A percentile compares a stretch with the other conserved stretches of the same genome.
These are phyloP conservation scores for Debaryomyces castellii DNA, from an alignment of 805 yeast genomes.

Conservation along the genomic window DNA sequence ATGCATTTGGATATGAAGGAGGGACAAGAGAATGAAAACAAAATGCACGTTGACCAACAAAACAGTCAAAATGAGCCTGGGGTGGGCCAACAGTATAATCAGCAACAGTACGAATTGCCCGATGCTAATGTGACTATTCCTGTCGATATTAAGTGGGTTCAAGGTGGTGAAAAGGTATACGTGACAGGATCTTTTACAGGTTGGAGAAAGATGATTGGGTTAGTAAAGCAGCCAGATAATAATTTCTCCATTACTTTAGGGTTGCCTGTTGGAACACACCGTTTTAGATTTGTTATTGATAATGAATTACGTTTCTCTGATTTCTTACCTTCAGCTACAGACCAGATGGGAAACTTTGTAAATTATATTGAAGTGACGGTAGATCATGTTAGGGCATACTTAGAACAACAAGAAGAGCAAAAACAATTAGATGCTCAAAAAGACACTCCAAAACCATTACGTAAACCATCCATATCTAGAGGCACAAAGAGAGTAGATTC, in stretches of 20 bases:
- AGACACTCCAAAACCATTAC: slow-evolving; percentile 12
- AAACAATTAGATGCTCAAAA: slow-evolving; percentile 9
- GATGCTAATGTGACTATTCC: slow-evolving; percentile 41
- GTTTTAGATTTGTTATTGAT: slow-evolving; percentile 91
- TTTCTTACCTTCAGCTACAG: slow-evolving; percentile 92
- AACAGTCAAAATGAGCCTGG: slow-evolving; percentile 6
- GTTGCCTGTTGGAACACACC: slow-evolving; percentile 86
- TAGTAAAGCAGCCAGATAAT: slow-evolving; percentile 54
- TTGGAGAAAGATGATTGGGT: slow-evolving; percentile 96
- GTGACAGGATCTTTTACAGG: slow-evolving; percentile 98
- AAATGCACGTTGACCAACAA: slow-evolving; percentile 20
- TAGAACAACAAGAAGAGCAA: slow-evolving; percentile 25
- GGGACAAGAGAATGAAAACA: slow-evolving; percentile 16
- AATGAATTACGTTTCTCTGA: slow-evolving; percentile 89
- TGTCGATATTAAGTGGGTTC: slow-evolving; percentile 84
- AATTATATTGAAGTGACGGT: slow-evolving; percentile 78
- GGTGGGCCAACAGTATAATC: background rate
- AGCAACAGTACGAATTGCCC: slow-evolving; percentile 10
- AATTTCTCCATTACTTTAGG: slow-evolving; percentile 69
- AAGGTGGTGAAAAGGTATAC: slow-evolving; percentile 94
- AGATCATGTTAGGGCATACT: slow-evolving; percentile 32
- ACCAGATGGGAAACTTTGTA: slow-evolving; percentile 93
- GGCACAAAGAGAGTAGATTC: slow-evolving; percentile 50
- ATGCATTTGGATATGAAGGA: slow-evolving; percentile 40
- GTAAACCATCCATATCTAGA: slow-evolving; percentile 31